Base-by-base conservation (phyloP, 441 rosid species). In the Bruguiera hainesii region DNA sequence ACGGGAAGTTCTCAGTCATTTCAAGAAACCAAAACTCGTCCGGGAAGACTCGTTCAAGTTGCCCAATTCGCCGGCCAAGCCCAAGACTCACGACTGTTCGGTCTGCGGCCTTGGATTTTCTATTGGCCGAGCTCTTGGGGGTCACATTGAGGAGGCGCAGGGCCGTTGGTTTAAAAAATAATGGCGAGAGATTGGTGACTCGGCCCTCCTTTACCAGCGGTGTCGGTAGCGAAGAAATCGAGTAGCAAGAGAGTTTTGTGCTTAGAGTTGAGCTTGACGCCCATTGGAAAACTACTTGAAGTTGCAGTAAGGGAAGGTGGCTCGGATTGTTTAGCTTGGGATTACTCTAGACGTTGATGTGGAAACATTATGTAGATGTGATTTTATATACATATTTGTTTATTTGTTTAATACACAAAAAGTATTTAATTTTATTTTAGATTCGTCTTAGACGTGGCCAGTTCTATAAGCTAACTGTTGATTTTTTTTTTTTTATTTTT, bases 71-170 rank as follows among this genome's bases (percentile, higher is more conserved):
- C 42, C 42, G 13, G 42, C 42, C 13, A 37, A 64, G 59, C 71
- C 70, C 5, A 89, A 93, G 73, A 80, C 83, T 56, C 97, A 93
- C 61, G 93, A 82, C 81, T 93, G 98, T 78, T 78, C 85, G 9
- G 84, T 93, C 25, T 93, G 98, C 15, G 97, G 98, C 11, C 81
- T 93, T 5, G 98, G 84, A 71, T 93, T 93, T 59, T 70, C 81
- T 1, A 82, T 93, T 0, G 98, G 98, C 1, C 98, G 91, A 86
- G 98, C 98, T 0, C 84, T 93, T 0, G 98, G 98, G 1, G 97
- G 98, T 11, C 98, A 93, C 72, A 93, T 2, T 93, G 98, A 85
- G 98, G 66, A 78, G 97, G 67, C 98, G 91, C 39, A 81, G 96
- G 71, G 64, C 61, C 35, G 23, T 0, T 4, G 20, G 13, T 1